Base-by-base conservation (phyloP, 140 eudicot genomes). In the Flaveria floridana region DNA sequence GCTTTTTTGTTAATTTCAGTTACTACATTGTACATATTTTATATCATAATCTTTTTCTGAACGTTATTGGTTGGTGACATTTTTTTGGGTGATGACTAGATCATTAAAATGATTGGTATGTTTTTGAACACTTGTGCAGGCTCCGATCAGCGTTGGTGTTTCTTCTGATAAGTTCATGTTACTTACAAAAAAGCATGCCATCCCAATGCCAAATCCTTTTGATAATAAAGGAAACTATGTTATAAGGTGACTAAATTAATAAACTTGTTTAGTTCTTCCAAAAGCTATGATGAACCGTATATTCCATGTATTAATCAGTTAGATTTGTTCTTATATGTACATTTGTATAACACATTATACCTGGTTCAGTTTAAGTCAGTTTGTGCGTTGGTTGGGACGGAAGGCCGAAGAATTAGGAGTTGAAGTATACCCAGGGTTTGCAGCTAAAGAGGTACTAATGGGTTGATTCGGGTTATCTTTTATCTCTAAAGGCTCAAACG, bases 341-440 rank as follows among this genome's bases (percentile, higher is more conserved):
- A 23, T 44, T 14, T 8, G 58, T 61, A n/a, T 41, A 42, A 74
- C 62, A 46, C 62, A 16, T 61, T 26, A 61, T 3, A 56, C 47
- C 2, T 84, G 23, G 44, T 84, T 79, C 90, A 94, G 99, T 85
- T 88, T 94, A 85, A 88, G 99, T 80, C 99, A 94, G 84, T 81
- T 94, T 72, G 97, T 83, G n/a, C 85, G 96, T 30, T 94, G 99
- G 99, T 79, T 94, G 87, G 99, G 95, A 47, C 65, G 30, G 71
- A 94, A 94, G 81, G 99, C 99, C 72, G 99, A 90, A 87, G 99
- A 94, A 83, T 69, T 94, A 79, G 99, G 99, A 70, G 97, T 94
- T 76, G 99, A 94, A 83, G 82, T 94, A 66, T 94, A 90, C 85
- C 97, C 97, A 25, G 99, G 99, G 55, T 94, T 94, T 88, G 97